These are phyloP conservation scores for Phoenix dactylifera DNA, from an alignment of 176 grass and related monocot species.

Conservation along the genomic window DNA sequence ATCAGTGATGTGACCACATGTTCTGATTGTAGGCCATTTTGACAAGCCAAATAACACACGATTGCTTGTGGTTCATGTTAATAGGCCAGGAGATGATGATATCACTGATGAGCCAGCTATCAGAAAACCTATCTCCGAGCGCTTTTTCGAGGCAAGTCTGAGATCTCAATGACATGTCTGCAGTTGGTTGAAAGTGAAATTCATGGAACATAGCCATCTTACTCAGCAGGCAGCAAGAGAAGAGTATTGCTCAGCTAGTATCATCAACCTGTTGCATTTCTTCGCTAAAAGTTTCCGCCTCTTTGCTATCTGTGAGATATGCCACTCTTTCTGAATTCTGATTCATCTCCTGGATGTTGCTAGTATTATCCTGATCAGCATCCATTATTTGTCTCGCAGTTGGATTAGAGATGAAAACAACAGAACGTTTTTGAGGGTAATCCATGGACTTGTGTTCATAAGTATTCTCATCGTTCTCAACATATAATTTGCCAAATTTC, in stretches of 20 bases:
- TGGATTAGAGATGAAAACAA: conserved; percentile 35
- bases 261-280: conserved; percentile 23
- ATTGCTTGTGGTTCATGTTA: too few relatives aligned
- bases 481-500: conserved; percentile 68
- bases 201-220: too few relatives aligned
- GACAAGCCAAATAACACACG: too few relatives aligned
- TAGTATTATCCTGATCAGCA: not conserved
- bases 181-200: too few relatives aligned
- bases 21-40: too few relatives aligned
- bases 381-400: conserved; percentile 1
- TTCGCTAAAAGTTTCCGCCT: conserved; percentile 27
- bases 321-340: conserved; percentile 10
- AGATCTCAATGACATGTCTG: too few relatives aligned
- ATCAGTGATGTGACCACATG: too few relatives aligned
- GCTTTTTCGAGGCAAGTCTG: too few relatives aligned
- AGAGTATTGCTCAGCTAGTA: conserved; percentile 12
- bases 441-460: conserved; percentile 24
- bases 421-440: conserved; percentile 31
- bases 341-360: conserved; percentile 1
- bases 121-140: too few relatives aligned
- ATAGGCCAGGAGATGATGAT: too few relatives aligned
- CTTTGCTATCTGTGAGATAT: conserved; percentile 22
- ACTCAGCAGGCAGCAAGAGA: too few relatives aligned
- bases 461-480: conserved; percentile 27
- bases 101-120: too few relatives aligned